These are phyloP conservation scores for Talaromyces proteolyticus DNA, from an alignment of 495 filamentous ascomycete species.

Conservation along the genomic window DNA sequence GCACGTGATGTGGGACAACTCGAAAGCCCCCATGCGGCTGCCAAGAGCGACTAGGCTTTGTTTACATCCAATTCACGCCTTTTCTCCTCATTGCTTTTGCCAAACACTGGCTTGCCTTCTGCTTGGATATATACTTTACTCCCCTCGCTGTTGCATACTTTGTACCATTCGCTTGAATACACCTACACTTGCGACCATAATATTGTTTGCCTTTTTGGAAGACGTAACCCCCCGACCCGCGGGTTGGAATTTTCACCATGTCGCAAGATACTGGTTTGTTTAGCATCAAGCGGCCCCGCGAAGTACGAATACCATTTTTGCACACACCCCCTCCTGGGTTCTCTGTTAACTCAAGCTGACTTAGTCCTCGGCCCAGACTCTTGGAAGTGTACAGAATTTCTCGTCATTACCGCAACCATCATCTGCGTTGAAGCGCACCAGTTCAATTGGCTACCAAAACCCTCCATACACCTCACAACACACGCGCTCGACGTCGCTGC, in stretches of 20 bases:
- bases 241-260: constrained; percentile 42
- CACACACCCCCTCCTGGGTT: constrained; percentile 7
- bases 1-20: constrained; percentile 3
- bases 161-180: neutral
- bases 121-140: too few species aligned
- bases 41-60: constrained; percentile 12
- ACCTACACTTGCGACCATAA: neutral
- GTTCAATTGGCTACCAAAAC: constrained; percentile 65
- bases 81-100: too few species aligned
- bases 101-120: too few species aligned
- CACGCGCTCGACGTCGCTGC: constrained; percentile 73
- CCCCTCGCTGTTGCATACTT: neutral
- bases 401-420: constrained; percentile 79
- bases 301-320: constrained; percentile 43
- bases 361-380: constrained; percentile 48
- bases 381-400: constrained; percentile 71
- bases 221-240: neutral
- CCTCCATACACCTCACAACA: constrained; percentile 61
- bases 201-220: neutral
- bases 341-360: constrained; percentile 11
- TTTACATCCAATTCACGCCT: too few species aligned
- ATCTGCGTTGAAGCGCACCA: constrained; percentile 95
- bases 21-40: neutral
- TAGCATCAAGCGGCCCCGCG: constrained; percentile 67
- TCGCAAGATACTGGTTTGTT: constrained; percentile 71